These are phyloP conservation scores for Globisporangium cylindrosporum DNA, from an alignment of 352 stramenopile species.

Conservation along the genomic window DNA sequence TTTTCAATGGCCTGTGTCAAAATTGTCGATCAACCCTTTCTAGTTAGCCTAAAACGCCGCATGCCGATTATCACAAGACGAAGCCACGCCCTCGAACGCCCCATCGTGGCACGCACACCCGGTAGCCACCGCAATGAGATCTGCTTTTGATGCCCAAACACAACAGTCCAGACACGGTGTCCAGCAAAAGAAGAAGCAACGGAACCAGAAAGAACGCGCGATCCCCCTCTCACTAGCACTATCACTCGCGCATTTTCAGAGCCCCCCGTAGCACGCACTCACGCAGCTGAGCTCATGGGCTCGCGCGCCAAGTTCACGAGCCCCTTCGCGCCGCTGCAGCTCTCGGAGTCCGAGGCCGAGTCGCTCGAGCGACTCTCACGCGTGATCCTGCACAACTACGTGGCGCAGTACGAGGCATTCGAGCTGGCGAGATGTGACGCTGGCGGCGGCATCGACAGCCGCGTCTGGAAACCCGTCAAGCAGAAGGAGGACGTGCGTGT, in stretches of 20 bases:
- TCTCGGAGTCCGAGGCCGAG: conserved; percentile 6
- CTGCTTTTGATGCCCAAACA: neutral
- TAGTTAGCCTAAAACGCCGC: neutral
- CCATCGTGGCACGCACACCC: neutral
- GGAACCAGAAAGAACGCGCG: neutral
- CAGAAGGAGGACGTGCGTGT: neutral
- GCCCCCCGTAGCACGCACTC: neutral
- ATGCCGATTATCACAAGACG: neutral
- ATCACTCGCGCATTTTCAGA: neutral
- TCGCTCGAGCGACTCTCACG: conserved; percentile 13
- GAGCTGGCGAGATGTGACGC: neutral
- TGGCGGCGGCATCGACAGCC: conserved; percentile 1
- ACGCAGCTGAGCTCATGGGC: neutral
- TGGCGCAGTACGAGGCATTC: conserved; percentile 7
- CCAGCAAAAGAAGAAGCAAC: neutral
- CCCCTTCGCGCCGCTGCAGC: conserved; percentile 19
- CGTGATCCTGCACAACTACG: conserved; percentile 1
- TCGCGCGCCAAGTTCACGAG: conserved; percentile 7
- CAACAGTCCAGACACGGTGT: neutral
- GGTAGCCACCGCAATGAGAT: neutral
- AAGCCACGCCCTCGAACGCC: neutral
- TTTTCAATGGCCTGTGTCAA: neutral
- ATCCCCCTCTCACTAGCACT: neutral
- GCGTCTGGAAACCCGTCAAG: conserved; percentile 13
- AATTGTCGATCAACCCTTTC: neutral